Conservation (phyloP, 2,329 filamentous ascomycete genomes). For the Colletotrichum sp. region DNA sequence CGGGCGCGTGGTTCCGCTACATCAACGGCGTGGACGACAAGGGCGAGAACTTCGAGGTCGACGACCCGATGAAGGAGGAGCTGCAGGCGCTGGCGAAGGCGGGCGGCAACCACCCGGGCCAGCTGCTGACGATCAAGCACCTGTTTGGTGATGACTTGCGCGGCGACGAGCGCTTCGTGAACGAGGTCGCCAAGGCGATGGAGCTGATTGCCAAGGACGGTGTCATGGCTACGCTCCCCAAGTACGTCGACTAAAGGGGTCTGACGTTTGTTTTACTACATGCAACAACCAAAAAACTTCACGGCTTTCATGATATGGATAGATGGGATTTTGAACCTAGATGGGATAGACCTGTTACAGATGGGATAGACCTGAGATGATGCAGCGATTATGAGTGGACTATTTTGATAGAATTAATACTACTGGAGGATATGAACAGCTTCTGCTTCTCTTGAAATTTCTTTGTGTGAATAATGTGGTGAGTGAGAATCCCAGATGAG, state of each 20-base stretch:
- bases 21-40: slow-evolving; percentile 54
- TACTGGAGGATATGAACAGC: neutral
- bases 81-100: slow-evolving; percentile 49
- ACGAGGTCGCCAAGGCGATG: slow-evolving; percentile 51
- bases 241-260: slow-evolving; percentile 41
- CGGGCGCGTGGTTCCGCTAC: slow-evolving; percentile 56
- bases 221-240: slow-evolving; percentile 52
- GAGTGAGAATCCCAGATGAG: neutral
- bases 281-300: neutral
- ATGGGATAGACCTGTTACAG: neutral
- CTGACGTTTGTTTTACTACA: neutral
- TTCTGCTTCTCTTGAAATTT: neutral
- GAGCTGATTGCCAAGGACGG: slow-evolving; percentile 51
- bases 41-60: slow-evolving; percentile 44
- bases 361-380: neutral
- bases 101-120: slow-evolving; percentile 44
- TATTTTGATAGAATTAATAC: neutral
- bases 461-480: neutral
- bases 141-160: slow-evolving; percentile 59
- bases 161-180: slow-evolving; percentile 49
- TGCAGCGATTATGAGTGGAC: neutral
- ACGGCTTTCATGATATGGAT: neutral
- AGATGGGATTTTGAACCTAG: neutral
- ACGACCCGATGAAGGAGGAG: slow-evolving; percentile 54
- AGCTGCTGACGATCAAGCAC: slow-evolving; percentile 49